phyloP scores from a whole-genome alignment of 2,329 filamentous ascomycete genomes.

The Sphaerulina populicola region DNA sequence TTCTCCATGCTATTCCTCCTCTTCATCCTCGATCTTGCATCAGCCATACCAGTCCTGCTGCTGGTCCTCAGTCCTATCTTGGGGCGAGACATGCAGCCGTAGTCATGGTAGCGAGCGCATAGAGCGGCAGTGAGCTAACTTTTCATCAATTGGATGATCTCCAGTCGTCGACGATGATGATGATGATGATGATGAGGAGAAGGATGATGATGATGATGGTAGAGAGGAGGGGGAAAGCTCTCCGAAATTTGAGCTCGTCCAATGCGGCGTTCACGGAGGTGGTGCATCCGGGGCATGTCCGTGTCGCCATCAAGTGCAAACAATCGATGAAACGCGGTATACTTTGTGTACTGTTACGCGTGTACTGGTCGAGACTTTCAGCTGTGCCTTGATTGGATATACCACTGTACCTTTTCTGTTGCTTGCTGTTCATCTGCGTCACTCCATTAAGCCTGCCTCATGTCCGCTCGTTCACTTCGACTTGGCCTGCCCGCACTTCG shows the following conservation, averaged over 20 bases:
- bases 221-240: background rate
- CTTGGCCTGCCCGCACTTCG: background rate
- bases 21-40: too few species aligned
- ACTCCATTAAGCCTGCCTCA: background rate
- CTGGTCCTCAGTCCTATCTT: too few species aligned
- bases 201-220: background rate
- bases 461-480: background rate
- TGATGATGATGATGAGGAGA: background rate
- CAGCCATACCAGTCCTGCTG: too few species aligned
- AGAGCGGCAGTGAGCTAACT: background rate
- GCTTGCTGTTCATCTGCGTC: too few species aligned
- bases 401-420: too few species aligned
- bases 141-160: background rate
- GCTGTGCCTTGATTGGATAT: too few species aligned
- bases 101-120: background rate
- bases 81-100: background rate
- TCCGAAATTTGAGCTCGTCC: too few species aligned
- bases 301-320: background rate
- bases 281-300: background rate
- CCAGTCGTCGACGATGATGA: background rate
- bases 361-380: background rate
- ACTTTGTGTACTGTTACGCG: background rate
- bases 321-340: background rate
- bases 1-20: too few species aligned
- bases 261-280: background rate